These are phyloP conservation scores for Bolboschoenus planiculmis DNA, from an alignment of 176 grass and related monocot species.

Conservation along the genomic window DNA sequence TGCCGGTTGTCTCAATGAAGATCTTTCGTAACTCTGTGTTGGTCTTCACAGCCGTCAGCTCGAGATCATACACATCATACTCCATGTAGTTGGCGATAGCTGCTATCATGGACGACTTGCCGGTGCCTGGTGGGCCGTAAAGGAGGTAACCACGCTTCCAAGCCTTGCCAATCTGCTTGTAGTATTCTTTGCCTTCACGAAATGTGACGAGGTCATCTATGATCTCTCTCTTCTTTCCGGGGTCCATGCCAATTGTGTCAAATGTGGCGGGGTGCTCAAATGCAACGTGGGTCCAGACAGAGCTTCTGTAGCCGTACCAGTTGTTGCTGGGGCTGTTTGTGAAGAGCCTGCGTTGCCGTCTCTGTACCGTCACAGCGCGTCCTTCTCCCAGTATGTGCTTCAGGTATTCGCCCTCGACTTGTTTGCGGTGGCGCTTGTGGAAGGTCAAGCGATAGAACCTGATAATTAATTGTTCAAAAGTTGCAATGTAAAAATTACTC, in stretches of 20 bases:
- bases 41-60: slow-evolving; percentile 51
- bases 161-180: slow-evolving; percentile 44
- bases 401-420: slow-evolving; percentile 39
- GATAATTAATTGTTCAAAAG: neutral
- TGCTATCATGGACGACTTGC: slow-evolving; percentile 73
- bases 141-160: slow-evolving; percentile 66
- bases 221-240: slow-evolving; percentile 32
- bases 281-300: slow-evolving; percentile 44
- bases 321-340: slow-evolving; percentile 41
- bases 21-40: slow-evolving; percentile 72
- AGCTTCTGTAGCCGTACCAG: slow-evolving; percentile 18
- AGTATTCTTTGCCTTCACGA: slow-evolving; percentile 52
- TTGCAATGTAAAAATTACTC: neutral
- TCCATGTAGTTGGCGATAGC: slow-evolving; percentile 69
- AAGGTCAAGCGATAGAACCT: slow-evolving; percentile 44
- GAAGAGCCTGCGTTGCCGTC: slow-evolving; percentile 58
- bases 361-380: slow-evolving; percentile 27
- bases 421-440: slow-evolving; percentile 39
- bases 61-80: slow-evolving; percentile 65
- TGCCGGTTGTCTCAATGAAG: slow-evolving; percentile 60
- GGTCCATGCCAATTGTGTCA: slow-evolving; percentile 57
- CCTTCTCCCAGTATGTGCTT: slow-evolving; percentile 30
- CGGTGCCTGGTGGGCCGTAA: slow-evolving; percentile 36
- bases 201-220: slow-evolving; percentile 47
- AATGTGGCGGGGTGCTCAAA: slow-evolving; percentile 73